Conservation (phyloP, 768 basidiomycete species). For the Brasilioporus rufonigricans region DNA sequence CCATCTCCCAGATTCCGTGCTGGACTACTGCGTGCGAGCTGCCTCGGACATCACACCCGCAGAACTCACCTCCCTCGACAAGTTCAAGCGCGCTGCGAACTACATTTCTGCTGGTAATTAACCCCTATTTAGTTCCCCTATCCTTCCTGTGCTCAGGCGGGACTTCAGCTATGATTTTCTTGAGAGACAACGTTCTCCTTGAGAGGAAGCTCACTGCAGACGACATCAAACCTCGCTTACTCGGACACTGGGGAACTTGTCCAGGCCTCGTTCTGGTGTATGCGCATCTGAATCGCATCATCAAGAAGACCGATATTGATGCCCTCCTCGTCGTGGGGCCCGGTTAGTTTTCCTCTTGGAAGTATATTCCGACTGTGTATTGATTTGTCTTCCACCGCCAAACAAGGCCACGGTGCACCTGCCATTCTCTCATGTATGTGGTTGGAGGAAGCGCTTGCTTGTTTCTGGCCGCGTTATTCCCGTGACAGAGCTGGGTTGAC, state of each 20-base stretch:
- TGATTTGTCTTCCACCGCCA: neutral
- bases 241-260: constrained; percentile 86
- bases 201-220: constrained; percentile 56
- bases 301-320: constrained; percentile 58
- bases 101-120: constrained; percentile 67
- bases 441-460: constrained; percentile 72
- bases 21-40: constrained; percentile 48
- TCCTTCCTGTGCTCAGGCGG: neutral
- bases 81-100: constrained; percentile 61
- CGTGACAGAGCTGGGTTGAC: constrained; percentile 58
- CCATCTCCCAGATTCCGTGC: constrained; percentile 56
- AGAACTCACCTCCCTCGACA: constrained; percentile 50
- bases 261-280: constrained; percentile 72
- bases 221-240: constrained; percentile 77
- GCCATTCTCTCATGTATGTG: constrained; percentile 83
- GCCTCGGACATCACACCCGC: constrained; percentile 45
- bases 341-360: constrained; percentile 35
- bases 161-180: constrained; percentile 75
- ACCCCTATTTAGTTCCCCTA: neutral
- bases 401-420: constrained; percentile 76
- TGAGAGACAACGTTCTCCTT: constrained; percentile 69
- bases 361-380: neutral
- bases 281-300: constrained; percentile 67
- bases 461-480: constrained; percentile 56
- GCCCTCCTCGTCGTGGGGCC: constrained; percentile 80